These are phyloP conservation scores for Fragilariopsis cylindrus DNA, from an alignment of 108 stramenopile genomes.

Conservation along the genomic window DNA sequence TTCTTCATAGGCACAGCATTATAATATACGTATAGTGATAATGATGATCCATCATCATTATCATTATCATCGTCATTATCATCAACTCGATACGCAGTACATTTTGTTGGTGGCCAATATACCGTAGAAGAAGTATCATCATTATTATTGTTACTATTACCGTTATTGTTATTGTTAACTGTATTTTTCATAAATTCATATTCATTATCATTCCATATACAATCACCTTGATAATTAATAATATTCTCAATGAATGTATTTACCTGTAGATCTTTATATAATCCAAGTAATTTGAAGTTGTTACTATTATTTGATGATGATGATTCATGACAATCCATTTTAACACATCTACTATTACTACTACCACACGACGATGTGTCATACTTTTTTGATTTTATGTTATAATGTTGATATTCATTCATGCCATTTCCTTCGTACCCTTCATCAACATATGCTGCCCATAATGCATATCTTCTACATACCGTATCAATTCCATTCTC, in stretches of 20 bases:
- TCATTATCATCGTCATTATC: slow-evolving; percentile 10
- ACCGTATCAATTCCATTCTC: slow-evolving; percentile 23
- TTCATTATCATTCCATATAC: slow-evolving; percentile 50
- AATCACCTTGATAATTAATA: slow-evolving; percentile 58
- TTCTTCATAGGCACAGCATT: slow-evolving; percentile 34
- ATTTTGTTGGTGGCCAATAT: slow-evolving; percentile 2
- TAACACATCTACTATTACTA: slow-evolving; percentile 43
- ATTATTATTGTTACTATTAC: slow-evolving; percentile 1
- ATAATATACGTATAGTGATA: slow-evolving; percentile 26
- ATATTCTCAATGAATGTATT: slow-evolving; percentile 54
- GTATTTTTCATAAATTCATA: slow-evolving; percentile 27
- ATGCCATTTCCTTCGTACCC: slow-evolving; percentile 46
- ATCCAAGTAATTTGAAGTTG: slow-evolving; percentile 49
- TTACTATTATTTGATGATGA: slow-evolving; percentile 15
- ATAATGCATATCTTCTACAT: slow-evolving; percentile 51
- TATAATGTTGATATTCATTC: slow-evolving; percentile 55
- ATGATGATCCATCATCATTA: background rate
- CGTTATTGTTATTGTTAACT: background rate
- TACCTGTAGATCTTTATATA: slow-evolving; percentile 53
- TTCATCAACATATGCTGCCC: slow-evolving; percentile 59
- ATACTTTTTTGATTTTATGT: slow-evolving; percentile 35
- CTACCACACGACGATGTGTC: slow-evolving; percentile 38
- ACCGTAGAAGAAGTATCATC: background rate
- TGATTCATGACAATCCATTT: slow-evolving; percentile 68
- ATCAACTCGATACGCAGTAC: slow-evolving; percentile 1